A percentile compares a stretch with the other conserved stretches of the same genome.
Evolutionary conservation across 1,284 basidiomycete genomes (phyloP).

Genomic region (Sporisorium scitamineum): DNA sequence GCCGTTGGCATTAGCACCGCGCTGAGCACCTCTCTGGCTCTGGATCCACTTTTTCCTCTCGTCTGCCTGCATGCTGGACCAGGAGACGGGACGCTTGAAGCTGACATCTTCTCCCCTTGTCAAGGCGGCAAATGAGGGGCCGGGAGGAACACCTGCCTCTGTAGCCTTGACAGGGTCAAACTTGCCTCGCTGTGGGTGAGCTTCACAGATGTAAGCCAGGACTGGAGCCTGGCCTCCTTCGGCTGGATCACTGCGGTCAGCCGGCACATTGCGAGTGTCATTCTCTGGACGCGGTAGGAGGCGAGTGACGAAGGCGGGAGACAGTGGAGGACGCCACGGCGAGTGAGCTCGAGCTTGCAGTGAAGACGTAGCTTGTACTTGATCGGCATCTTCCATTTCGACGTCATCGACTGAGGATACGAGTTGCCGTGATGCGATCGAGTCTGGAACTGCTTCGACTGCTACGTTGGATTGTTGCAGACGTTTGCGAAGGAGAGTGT

Average conservation of each 20-base stretch:
- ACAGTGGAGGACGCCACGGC: slow-evolving; percentile 32
- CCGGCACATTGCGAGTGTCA: slow-evolving; percentile 20
- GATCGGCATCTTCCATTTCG: slow-evolving; percentile 28
- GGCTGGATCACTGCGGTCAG: slow-evolving; percentile 25
- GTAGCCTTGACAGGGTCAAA: slow-evolving; percentile 80
- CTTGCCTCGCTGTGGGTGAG: slow-evolving; percentile 84
- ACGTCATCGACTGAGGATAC: slow-evolving; percentile 15
- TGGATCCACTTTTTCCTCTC: slow-evolving; percentile 52
- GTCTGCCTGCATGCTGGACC: slow-evolving; percentile 39
- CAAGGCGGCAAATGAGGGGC: slow-evolving; percentile 72
- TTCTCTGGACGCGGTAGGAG: slow-evolving; percentile 20
- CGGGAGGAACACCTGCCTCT: slow-evolving; percentile 77
- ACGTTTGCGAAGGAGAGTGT: slow-evolving; percentile 41
- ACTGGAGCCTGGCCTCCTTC: slow-evolving; percentile 45
- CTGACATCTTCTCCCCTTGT: slow-evolving; percentile 71
- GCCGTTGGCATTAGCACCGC: slow-evolving; percentile 44
- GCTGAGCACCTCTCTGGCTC: slow-evolving; percentile 71
- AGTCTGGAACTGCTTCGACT: neutral
- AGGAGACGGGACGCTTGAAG: slow-evolving; percentile 67
- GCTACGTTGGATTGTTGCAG: slow-evolving; percentile 4
- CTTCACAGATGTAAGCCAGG: slow-evolving; percentile 78
- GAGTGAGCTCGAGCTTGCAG: neutral
- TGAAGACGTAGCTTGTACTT: neutral
- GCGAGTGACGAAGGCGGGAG: slow-evolving; percentile 37
- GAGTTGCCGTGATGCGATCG: slow-evolving; percentile 1